Base-by-base conservation (phyloP, 345 rosid genomes). In the Heritiera fomes region DNA sequence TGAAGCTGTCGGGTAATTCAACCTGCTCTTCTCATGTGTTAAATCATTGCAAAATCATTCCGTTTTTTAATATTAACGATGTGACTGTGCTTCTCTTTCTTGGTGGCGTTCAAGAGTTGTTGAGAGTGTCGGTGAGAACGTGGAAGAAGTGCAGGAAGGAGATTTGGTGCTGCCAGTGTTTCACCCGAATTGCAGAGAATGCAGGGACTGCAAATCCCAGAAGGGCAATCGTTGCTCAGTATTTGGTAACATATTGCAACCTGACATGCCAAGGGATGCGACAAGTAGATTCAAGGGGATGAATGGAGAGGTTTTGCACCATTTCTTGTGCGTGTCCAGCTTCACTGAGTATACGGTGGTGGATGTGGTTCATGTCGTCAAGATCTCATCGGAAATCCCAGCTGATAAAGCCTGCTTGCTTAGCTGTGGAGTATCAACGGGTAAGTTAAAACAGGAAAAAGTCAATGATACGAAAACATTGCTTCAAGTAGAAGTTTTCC, bases 261-360 rank as follows among this genome's bases (percentile, higher is more conserved):
- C 32, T 2, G 73, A 63, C 63, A 88, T 90, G 84, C 88, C 87
- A 3, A 77, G 97, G 80, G 93, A 91, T 8, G 87, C 87, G 40
- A 87, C 86, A 45, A 55, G 83, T 77, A 83, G 95, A 73, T 94
- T 94, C 55, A 85, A 81, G 68, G 92, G 82, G 67, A 75, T 70
- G 66, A 82, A 83, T 13, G 98, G 98, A 20, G 87, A 91, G 74
- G 56, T 40, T 23, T 41, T 92, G 38, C 67, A 88, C 81, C 90
- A 92, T 86, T 85, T 81, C 66, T 2, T 92, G 5, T 53, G 0
- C 5, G 93, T 92, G 6, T 94, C 96, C 3, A 94, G 94, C 85
- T 92, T 94, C 74, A 6, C 84, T 2, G 87, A 92, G 88, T 92
- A 91, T 66, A 91, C 93, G 0, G 94, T 94, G 20, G 88, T 94